phyloP scores from a whole-genome alignment of 768 basidiomycete genomes.

The Calocybe cyanea region DNA sequence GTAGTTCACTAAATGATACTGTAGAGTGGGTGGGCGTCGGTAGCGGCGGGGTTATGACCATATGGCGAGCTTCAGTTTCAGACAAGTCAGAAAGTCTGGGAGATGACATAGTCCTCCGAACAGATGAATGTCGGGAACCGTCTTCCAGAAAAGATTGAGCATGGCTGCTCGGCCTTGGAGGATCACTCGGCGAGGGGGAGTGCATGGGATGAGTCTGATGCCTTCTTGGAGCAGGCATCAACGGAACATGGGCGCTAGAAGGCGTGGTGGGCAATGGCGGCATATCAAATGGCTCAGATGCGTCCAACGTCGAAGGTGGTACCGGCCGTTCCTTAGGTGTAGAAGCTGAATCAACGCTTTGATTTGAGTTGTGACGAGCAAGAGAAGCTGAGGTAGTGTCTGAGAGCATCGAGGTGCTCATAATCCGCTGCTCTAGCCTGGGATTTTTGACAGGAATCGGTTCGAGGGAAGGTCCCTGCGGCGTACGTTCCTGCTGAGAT shows the following conservation, averaged over 20 bases:
- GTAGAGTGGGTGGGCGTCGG: conserved; percentile 18
- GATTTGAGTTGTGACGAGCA: conserved; percentile 25
- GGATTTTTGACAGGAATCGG: conserved; percentile 24
- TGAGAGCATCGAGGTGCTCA: conserved; percentile 30
- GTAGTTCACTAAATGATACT: conserved; percentile 25
- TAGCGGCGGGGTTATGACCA: conserved; percentile 40
- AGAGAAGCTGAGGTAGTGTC: conserved; percentile 19
- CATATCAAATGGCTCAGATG: conserved; percentile 38
- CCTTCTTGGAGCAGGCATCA: conserved; percentile 64
- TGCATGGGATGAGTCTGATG: conserved; percentile 43
- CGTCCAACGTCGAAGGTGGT: conserved; percentile 16
- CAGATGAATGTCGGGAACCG: conserved; percentile 8
- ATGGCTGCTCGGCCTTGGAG: conserved; percentile 24
- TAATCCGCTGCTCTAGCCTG: conserved; percentile 41
- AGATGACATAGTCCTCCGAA: conserved; percentile 53
- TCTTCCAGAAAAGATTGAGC: conserved; percentile 7
- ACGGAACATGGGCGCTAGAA: conserved; percentile 50
- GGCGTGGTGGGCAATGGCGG: conserved; percentile 62
- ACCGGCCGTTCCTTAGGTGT: conserved; percentile 26
- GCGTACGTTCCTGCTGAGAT: conserved; percentile 24
- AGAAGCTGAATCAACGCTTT: conserved; percentile 22
- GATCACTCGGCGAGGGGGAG: conserved; percentile 57
- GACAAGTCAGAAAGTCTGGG: conserved; percentile 47
- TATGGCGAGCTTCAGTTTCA: conserved; percentile 26
- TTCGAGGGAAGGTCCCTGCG: conserved; percentile 12